phyloP scores from a whole-genome alignment of 257 asterid species.

The Prunella vulgaris region DNA sequence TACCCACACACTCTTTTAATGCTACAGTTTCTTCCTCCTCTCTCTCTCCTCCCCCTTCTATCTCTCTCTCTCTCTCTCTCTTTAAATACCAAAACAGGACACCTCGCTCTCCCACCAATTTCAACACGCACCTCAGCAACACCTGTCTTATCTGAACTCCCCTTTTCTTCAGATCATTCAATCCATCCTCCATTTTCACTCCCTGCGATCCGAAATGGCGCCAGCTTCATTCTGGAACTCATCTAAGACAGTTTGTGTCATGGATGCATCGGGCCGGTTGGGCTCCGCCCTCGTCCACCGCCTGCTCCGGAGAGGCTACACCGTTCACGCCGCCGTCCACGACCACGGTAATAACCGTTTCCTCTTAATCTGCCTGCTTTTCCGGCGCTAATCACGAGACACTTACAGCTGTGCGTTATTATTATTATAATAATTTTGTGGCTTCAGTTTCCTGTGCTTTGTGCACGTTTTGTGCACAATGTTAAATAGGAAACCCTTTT shows the following conservation, averaged over 20 bases:
- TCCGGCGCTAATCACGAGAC: background rate
- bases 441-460: background rate
- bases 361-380: too few species aligned
- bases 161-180: background rate
- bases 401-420: background rate
- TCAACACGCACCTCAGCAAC: background rate
- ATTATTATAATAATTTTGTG: background rate
- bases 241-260: constrained; percentile 65
- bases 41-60: background rate
- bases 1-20: constrained; percentile 54
- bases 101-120: constrained; percentile 2
- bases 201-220: constrained; percentile 20
- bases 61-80: constrained; percentile 16
- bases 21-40: constrained; percentile 7
- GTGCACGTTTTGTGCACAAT: background rate
- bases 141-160: background rate
- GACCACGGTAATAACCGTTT: constrained; percentile 34
- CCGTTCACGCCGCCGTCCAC: constrained; percentile 85
- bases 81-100: constrained; percentile 25
- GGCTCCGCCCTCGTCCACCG: constrained; percentile 72
- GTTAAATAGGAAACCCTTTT: background rate
- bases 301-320: constrained; percentile 69
- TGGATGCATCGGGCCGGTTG: constrained; percentile 79
- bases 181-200: background rate
- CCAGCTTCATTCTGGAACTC: constrained; percentile 34